These are phyloP conservation scores for Pseudocercospora cruenta DNA, from an alignment of 2,329 filamentous ascomycete genomes.

Conservation along the genomic window DNA sequence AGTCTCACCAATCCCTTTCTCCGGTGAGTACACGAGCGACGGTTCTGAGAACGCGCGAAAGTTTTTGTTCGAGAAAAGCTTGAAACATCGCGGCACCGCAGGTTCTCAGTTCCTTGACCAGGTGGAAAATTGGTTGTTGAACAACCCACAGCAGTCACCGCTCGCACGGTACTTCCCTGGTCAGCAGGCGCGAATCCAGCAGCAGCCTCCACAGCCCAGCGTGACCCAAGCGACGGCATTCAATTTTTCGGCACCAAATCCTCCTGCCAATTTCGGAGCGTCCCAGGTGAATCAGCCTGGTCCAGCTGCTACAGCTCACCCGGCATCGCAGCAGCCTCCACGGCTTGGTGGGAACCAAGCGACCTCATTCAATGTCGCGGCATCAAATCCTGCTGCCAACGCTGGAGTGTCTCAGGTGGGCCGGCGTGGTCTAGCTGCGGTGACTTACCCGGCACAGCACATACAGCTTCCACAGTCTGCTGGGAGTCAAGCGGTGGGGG, in stretches of 20 bases:
- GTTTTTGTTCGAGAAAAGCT: background rate
- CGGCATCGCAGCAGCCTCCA: background rate
- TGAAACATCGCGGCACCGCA: background rate
- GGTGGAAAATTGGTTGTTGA: background rate
- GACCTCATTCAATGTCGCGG: background rate
- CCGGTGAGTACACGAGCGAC: background rate
- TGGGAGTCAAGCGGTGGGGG: no score
- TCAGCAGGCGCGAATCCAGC: background rate
- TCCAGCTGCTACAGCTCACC: background rate
- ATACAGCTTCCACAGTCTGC: no score
- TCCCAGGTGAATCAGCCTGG: background rate
- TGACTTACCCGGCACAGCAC: no score
- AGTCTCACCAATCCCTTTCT: background rate
- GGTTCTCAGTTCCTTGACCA: background rate
- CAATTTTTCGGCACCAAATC: background rate
- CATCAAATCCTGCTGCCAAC: background rate
- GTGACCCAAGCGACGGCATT: background rate
- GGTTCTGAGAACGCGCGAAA: background rate
- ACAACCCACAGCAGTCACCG: background rate
- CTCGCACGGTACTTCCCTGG: background rate
- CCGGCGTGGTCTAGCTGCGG: no score
- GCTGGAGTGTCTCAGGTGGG: background rate
- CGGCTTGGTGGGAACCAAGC: background rate
- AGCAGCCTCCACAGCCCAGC: background rate
- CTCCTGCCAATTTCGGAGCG: background rate